A percentile compares a stretch with the other conserved stretches of the same genome.
phyloP scores from a whole-genome alignment of 106 monocot species.

The Phalaenopsis aphrodite region DNA sequence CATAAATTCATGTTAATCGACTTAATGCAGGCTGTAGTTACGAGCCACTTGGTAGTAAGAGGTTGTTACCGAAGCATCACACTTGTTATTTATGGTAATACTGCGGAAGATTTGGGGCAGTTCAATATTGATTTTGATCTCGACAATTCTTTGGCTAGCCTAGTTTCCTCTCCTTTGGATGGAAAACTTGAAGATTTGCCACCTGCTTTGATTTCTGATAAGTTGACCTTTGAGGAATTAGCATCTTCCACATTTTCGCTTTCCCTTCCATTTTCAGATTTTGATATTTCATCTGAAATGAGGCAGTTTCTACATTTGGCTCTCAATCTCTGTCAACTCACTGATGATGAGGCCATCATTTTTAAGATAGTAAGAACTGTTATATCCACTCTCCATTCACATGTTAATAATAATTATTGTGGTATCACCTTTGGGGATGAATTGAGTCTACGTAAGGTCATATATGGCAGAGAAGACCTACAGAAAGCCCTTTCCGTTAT shows the following conservation, averaged over 20 bases:
- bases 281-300: conserved; percentile 53
- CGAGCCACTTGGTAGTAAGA: conserved; percentile 82
- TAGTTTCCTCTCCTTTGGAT: conserved; percentile 66
- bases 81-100: conserved; percentile 93
- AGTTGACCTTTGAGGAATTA: conserved; percentile 51
- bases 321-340: conserved; percentile 42
- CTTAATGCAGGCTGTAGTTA: conserved; percentile 78
- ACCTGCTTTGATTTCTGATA: conserved; percentile 52
- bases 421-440: conserved; percentile 14
- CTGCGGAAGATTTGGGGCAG: conserved; percentile 94
- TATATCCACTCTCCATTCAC: conserved; percentile 42
- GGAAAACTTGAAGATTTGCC: conserved; percentile 90
- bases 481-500: conserved; percentile 24
- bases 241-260: conserved; percentile 46
- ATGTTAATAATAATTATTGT: conserved; percentile 22
- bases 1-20: background rate
- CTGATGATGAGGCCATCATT: conserved; percentile 25
- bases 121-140: conserved; percentile 82
- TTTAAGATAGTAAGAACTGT: conserved; percentile 41
- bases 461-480: conserved; percentile 18
- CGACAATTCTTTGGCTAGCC: conserved; percentile 72
- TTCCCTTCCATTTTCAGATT: conserved; percentile 26
- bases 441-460: background rate
- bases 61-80: conserved; percentile 94
- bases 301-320: conserved; percentile 51